phyloP scores from a whole-genome alignment of 148 eudicot species.

The Vaccinium darrowii region DNA sequence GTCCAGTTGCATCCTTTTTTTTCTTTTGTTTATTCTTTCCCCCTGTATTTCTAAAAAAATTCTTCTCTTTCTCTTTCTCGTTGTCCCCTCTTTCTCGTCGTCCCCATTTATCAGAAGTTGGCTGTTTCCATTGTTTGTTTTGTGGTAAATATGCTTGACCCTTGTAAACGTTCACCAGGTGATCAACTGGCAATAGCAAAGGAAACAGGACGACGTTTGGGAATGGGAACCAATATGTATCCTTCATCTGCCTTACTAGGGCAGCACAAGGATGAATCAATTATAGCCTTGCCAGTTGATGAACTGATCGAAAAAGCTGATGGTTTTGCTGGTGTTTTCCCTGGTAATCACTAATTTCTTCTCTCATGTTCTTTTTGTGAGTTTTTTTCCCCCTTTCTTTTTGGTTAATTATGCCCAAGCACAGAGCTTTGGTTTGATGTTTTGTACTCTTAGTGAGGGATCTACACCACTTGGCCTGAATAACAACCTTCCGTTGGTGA shows the following conservation, averaged over 20 bases:
- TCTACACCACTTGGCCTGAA: neutral
- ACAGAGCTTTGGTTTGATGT: neutral
- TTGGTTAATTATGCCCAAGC: neutral
- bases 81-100: too few species aligned
- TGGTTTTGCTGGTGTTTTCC: constrained; percentile 66
- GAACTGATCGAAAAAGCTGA: constrained; percentile 61
- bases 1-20: too few species aligned
- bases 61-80: neutral
- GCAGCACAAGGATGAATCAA: constrained; percentile 40
- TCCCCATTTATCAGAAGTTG: neutral
- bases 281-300: constrained; percentile 48
- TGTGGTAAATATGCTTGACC: neutral
- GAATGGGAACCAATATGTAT: constrained; percentile 66
- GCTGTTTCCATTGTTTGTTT: neutral
- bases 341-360: constrained; percentile 30
- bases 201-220: constrained; percentile 57
- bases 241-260: constrained; percentile 61
- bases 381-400: neutral
- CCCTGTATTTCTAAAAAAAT: too few species aligned
- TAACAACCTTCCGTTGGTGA: neutral
- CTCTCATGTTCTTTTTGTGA: neutral
- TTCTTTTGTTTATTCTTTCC: neutral
- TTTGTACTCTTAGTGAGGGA: neutral
- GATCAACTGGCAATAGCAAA: constrained; percentile 64
- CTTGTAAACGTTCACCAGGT: constrained; percentile 20